phyloP scores from a whole-genome alignment of 1,284 basidiomycete species.

The Thecaphora thlaspeos region DNA sequence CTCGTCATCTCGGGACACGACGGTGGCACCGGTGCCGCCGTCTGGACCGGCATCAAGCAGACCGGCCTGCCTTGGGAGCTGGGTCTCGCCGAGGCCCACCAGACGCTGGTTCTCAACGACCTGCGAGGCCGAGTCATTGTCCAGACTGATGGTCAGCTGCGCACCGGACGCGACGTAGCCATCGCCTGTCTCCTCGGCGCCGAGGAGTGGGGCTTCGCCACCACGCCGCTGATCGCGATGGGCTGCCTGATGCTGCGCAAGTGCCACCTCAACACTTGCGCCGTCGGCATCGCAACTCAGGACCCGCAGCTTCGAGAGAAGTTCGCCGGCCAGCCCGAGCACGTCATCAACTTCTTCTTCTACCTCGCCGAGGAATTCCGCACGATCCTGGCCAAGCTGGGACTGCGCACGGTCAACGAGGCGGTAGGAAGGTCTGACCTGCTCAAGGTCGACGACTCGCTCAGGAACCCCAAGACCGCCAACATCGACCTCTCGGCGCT shows the following conservation, averaged over 20 bases:
- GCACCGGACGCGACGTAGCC: constrained; percentile 49
- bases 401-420: constrained; percentile 53
- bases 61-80: constrained; percentile 56
- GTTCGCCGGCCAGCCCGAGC: constrained; percentile 52
- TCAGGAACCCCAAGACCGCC: constrained; percentile 48
- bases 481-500: constrained; percentile 45
- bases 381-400: constrained; percentile 52
- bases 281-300: constrained; percentile 51
- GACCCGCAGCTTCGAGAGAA: constrained; percentile 52
- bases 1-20: constrained; percentile 54
- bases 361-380: constrained; percentile 52
- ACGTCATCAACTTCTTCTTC: constrained; percentile 56
- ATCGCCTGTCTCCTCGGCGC: constrained; percentile 54
- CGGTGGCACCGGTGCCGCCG: constrained; percentile 54
- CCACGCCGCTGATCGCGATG: constrained; percentile 52
- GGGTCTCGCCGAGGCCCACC: constrained; percentile 54
- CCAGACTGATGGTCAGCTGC: constrained; percentile 52
- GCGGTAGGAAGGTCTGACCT: constrained; percentile 53
- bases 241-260: constrained; percentile 40
- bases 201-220: constrained; percentile 53
- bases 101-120: constrained; percentile 54
- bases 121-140: constrained; percentile 52
- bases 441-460: constrained; percentile 43
- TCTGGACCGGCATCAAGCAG: constrained; percentile 55
- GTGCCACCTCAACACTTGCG: constrained; percentile 45